A percentile compares a stretch with the other conserved stretches of the same genome.
These are phyloP conservation scores for Globisporangium radiosum DNA, from an alignment of 352 stramenopile species.

Conservation along the genomic window DNA sequence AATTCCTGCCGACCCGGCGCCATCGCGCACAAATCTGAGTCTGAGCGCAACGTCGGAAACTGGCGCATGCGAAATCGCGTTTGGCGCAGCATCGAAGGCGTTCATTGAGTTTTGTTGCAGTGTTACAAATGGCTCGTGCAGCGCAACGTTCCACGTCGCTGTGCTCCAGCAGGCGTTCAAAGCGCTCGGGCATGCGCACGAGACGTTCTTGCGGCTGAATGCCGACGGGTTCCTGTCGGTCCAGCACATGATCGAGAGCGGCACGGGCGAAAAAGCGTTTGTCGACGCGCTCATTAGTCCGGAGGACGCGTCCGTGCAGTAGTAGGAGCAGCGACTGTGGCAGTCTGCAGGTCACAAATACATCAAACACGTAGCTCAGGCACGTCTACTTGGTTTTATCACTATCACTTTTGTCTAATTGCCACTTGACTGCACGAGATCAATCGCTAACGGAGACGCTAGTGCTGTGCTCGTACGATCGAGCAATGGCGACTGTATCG, in stretches of 20 bases:
- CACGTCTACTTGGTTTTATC: too few relatives aligned
- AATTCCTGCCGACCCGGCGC: constrained; percentile 1
- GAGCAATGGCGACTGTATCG: too few relatives aligned
- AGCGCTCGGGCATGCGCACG: constrained; percentile 62
- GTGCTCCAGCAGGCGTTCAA: constrained; percentile 82
- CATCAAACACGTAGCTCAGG: too few relatives aligned
- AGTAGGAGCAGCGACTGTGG: background rate
- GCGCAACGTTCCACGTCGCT: constrained; percentile 69
- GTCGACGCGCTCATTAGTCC: constrained; percentile 76
- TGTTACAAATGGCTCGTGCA: constrained; percentile 15
- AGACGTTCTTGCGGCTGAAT: constrained; percentile 83
- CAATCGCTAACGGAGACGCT: too few relatives aligned
- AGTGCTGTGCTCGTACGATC: too few relatives aligned
- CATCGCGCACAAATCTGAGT: constrained; percentile 32
- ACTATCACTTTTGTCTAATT: too few relatives aligned
- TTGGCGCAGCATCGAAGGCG: constrained; percentile 54
- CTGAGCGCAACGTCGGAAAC: constrained; percentile 67
- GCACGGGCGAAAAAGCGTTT: constrained; percentile 70
- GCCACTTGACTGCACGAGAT: too few relatives aligned
- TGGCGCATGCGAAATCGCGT: constrained; percentile 77
- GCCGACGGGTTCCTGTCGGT: constrained; percentile 72
- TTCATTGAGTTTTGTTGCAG: constrained; percentile 72
- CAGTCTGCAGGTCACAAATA: too few relatives aligned
- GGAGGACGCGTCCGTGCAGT: constrained; percentile 53
- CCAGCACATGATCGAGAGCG: constrained; percentile 75